Percentiles rank a stretch among this genome's conserved stretches.
Conservation (phyloP, 1,139 yeast genomes). For the Debaryomyces udenii region DNA sequence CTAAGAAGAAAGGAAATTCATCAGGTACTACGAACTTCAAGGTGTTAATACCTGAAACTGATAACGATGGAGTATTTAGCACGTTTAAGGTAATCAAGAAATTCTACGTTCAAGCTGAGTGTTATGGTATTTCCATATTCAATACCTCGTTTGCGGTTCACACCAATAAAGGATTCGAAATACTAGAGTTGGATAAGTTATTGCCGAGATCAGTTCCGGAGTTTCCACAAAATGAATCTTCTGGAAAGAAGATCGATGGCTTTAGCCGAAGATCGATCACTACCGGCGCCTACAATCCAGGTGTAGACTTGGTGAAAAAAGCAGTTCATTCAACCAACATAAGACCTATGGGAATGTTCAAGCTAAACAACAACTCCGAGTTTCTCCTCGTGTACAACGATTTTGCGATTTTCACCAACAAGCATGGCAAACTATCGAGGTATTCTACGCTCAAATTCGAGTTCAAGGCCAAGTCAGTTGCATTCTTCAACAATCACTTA, state of each 20-base stretch:
- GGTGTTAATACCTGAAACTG: conserved; percentile 52
- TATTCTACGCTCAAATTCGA: conserved; percentile 62
- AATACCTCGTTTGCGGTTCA: conserved; percentile 68
- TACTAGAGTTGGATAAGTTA: conserved; percentile 61
- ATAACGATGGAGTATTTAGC: conserved; percentile 53
- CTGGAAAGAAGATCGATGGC: conserved; percentile 30
- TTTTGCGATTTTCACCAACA: conserved; percentile 71
- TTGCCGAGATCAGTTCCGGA: conserved; percentile 61
- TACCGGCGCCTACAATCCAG: conserved; percentile 17
- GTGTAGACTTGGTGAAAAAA: conserved; percentile 38
- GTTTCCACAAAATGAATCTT: conserved; percentile 28
- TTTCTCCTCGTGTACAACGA: conserved; percentile 72
- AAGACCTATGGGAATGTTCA: conserved; percentile 66
- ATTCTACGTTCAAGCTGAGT: conserved; percentile 54
- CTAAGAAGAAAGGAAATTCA: conserved; percentile 49
- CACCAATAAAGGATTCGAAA: conserved; percentile 69
- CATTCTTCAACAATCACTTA: conserved; percentile 60
- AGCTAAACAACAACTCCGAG: conserved; percentile 54
- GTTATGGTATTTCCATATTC: conserved; percentile 59
- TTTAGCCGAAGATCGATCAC: conserved; percentile 28
- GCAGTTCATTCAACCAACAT: conserved; percentile 37
- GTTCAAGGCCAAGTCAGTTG: conserved; percentile 60
- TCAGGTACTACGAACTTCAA: conserved; percentile 53
- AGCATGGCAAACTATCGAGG: conserved; percentile 63
- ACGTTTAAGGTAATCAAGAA: conserved; percentile 52